phyloP scores from a whole-genome alignment of 805 yeast species.

The Maudiozyma barnettii region DNA sequence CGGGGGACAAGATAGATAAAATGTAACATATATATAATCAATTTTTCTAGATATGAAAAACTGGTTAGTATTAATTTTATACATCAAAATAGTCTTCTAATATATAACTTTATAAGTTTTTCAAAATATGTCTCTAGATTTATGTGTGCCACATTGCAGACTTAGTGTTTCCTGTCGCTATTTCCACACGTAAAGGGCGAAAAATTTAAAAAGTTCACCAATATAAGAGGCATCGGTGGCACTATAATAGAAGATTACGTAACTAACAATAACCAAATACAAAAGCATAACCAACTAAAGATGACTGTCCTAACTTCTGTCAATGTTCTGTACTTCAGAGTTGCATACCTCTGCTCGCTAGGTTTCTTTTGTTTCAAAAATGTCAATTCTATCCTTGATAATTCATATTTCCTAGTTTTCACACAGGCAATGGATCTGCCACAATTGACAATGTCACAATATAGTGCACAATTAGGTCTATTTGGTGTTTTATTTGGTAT shows the following conservation, averaged over 20 bases:
- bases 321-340: slow-evolving; percentile 39
- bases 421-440: slow-evolving; percentile 53
- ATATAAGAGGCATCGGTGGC: too few species aligned
- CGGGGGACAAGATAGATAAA: slow-evolving; percentile 1
- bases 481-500: slow-evolving; percentile 38
- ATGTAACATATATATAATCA: background rate
- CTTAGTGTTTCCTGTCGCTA: too few species aligned
- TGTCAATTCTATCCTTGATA: slow-evolving; percentile 35
- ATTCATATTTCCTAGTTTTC: slow-evolving; percentile 41
- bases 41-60: background rate
- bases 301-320: slow-evolving; percentile 48
- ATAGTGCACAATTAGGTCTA: slow-evolving; percentile 42
- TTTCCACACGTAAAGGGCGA: too few species aligned
- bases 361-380: slow-evolving; percentile 41
- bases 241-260: background rate
- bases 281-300: background rate
- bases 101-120: too few species aligned
- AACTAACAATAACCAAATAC: background rate
- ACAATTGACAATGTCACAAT: slow-evolving; percentile 18
- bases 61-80: too few species aligned
- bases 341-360: slow-evolving; percentile 35
- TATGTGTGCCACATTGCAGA: too few species aligned
- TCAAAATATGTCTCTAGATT: too few species aligned
- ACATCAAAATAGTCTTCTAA: too few species aligned
- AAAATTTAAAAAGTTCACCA: too few species aligned